Conservation (phyloP, 441 rosid genomes). For the Geranium incanum region DNA sequence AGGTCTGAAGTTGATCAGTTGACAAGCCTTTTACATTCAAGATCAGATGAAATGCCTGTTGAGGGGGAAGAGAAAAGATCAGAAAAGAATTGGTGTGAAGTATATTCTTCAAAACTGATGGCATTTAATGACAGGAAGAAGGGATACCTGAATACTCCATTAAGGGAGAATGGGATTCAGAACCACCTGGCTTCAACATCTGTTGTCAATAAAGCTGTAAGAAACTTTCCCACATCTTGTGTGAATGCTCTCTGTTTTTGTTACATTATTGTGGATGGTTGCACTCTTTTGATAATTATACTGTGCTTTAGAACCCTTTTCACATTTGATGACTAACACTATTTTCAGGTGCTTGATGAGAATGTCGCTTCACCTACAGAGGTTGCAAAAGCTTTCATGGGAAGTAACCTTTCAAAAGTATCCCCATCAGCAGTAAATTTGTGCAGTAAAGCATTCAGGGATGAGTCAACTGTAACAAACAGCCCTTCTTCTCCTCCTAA, state of each 20-base stretch:
- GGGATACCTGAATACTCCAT: slow-evolving; percentile 25
- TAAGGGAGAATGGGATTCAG: slow-evolving; percentile 36
- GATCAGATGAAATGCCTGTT: slow-evolving; percentile 39
- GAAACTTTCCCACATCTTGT: slow-evolving; percentile 18
- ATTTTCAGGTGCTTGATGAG: slow-evolving; percentile 62
- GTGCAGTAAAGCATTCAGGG: slow-evolving; percentile 39
- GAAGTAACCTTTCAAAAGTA: slow-evolving; percentile 64
- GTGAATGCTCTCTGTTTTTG: neutral
- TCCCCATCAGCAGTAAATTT: slow-evolving; percentile 47
- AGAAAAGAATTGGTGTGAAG: slow-evolving; percentile 36
- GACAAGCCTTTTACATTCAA: slow-evolving; percentile 62
- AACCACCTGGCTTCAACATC: slow-evolving; percentile 36
- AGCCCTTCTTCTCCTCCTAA: slow-evolving; percentile 34
- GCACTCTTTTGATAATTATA: neutral
- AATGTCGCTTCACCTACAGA: slow-evolving; percentile 78
- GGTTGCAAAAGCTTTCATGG: slow-evolving; percentile 97
- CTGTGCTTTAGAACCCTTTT: slow-evolving; percentile 10
- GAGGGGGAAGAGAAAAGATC: slow-evolving; percentile 39
- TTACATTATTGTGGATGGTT: slow-evolving; percentile 13
- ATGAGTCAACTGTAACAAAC: slow-evolving; percentile 36
- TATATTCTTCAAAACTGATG: slow-evolving; percentile 23
- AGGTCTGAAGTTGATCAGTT: slow-evolving; percentile 81
- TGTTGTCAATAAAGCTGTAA: slow-evolving; percentile 39
- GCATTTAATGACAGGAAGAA: slow-evolving; percentile 31
- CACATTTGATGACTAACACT: slow-evolving; percentile 28